Evolutionary conservation across 805 yeast species (phyloP), one percentile per base, ranked within the genome.

Genomic region (Teunomyces gatunensis): DNA sequence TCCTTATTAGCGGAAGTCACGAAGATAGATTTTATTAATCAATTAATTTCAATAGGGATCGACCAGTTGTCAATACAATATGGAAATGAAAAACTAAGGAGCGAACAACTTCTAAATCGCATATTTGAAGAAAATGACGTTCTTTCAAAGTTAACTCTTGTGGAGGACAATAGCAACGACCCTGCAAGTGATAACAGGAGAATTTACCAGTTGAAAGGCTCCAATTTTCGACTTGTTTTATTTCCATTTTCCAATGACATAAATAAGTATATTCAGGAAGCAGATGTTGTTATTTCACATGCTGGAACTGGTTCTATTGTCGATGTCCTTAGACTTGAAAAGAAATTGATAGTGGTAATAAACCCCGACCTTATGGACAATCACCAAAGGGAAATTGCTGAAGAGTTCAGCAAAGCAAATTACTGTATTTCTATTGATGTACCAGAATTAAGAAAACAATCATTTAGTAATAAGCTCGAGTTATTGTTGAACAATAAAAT

Each of bases 251-350:
- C 68, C 10, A 12, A 50, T 6, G 47, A 60, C n/a, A 60, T 72
- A 23, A 47, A 48, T 10, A 17, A 64, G 0, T 71, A 74, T 48
- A 78, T 89, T 2, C 41, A 54, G 0, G 33, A 59, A 1, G 71
- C 83, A 1, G 81, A 81, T 44, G 54, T 89, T 37, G 87, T 92
- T 9, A 76, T 94, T 10, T 83, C 96, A 0, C 98, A 94, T 62
- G 97, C 96, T 0, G 86, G 86, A 1, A 89, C 98, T 0, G 99
- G 99, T 2, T 88, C 97, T 0, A 87, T 92, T 6, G 64, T 94
- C 23, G 99, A 92, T 58, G 76, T 87, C 0, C 64, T 89, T 32
- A 73, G 94, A 18, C 58, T 59, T 25, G 46, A 65, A 1, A 84
- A 80, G 58, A 80, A 77, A 20, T 67, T 89, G 47, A 68, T 91